Conservation (phyloP, 2,329 filamentous ascomycete species). For the Sordariomycetes sp. region DNA sequence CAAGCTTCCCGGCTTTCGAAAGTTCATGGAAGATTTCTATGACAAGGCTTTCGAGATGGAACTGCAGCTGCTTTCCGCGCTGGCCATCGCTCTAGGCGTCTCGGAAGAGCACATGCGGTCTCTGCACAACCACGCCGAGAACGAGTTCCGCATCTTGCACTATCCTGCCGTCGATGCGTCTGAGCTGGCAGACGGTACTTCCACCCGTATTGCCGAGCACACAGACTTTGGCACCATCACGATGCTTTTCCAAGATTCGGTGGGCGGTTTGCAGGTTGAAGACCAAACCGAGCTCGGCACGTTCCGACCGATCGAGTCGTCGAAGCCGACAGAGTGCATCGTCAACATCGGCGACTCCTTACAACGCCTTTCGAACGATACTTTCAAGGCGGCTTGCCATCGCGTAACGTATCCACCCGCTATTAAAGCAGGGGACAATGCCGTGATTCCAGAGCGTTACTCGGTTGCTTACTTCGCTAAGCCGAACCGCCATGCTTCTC, state of each 20-base stretch:
- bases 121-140: conserved; percentile 6
- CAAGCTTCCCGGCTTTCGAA: conserved; percentile 24
- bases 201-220: conserved; percentile 19
- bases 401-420: conserved; percentile 8
- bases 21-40: conserved; percentile 19
- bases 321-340: conserved; percentile 71
- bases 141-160: conserved; percentile 9
- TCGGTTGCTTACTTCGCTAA: conserved; percentile 16
- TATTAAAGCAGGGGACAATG: no score
- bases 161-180: conserved; percentile 12
- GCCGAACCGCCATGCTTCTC: conserved; percentile 17
- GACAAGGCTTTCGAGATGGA: conserved; percentile 17
- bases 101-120: conserved; percentile 8
- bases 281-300: conserved; percentile 63
- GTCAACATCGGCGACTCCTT: conserved; percentile 85
- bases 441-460: conserved; percentile 15
- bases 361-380: conserved; percentile 70
- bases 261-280: conserved; percentile 50
- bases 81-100: conserved; percentile 22
- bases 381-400: neutral
- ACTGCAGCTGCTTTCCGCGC: conserved; percentile 16
- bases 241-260: conserved; percentile 50
- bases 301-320: conserved; percentile 55
- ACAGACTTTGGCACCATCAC: conserved; percentile 52
- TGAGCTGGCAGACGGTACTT: conserved; percentile 14